These are phyloP conservation scores for Pyrus bretschneideri DNA, from an alignment of 306 rosid genomes.

Conservation along the genomic window DNA sequence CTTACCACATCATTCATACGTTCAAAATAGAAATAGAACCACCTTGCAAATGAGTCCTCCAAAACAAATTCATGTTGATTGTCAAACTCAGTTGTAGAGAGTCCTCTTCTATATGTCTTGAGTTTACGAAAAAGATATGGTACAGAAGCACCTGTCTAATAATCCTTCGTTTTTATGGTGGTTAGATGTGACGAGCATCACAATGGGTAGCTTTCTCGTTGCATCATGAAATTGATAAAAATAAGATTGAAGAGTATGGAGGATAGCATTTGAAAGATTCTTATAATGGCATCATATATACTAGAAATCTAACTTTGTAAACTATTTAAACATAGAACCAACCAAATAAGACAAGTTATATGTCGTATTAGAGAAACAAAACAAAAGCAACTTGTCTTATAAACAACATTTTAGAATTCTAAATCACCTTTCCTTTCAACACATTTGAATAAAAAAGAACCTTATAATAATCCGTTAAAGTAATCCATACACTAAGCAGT, in stretches of 20 bases:
- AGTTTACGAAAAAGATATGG: too few relatives aligned
- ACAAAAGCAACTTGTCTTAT: conserved; percentile 2
- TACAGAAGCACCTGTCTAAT: too few relatives aligned
- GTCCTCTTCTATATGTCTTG: not conserved
- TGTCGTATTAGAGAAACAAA: conserved; percentile 2
- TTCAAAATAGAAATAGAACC: too few relatives aligned
- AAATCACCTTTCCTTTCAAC: conserved; percentile 22
- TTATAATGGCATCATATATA: conserved; percentile 9
- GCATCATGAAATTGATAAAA: not conserved
- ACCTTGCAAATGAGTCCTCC: too few relatives aligned
- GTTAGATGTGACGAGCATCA: not conserved
- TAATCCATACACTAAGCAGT: not conserved
- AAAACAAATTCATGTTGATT: too few relatives aligned
- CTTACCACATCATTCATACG: too few relatives aligned
- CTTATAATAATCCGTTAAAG: conserved; percentile 16
- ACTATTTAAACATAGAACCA: not conserved
- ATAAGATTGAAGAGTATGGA: not conserved
- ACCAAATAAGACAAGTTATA: conserved; percentile 33
- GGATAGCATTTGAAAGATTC: conserved; percentile 4
- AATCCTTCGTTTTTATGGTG: not conserved
- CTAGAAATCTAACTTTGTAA: not conserved
- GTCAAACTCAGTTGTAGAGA: too few relatives aligned
- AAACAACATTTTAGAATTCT: conserved; percentile 29
- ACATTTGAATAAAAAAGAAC: conserved; percentile 2
- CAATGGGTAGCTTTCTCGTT: conserved; percentile 10